These are phyloP conservation scores for Taxillus chinensis DNA, from an alignment of 164 flowering plant species.

Conservation along the genomic window DNA sequence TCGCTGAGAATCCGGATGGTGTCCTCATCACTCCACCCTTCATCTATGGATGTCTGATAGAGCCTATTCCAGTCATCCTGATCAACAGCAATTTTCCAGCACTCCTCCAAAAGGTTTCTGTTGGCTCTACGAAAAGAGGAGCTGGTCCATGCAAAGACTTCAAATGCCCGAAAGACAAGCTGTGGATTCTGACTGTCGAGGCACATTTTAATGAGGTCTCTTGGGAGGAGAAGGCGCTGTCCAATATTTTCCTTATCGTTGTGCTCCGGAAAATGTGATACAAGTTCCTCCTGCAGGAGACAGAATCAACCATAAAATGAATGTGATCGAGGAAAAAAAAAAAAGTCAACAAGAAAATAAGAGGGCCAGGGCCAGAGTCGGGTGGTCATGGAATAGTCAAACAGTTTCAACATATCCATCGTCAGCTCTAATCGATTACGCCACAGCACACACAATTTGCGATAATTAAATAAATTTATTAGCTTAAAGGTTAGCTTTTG, in stretches of 20 bases:
- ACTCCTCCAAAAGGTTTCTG: constrained; percentile 63
- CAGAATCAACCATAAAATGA: not conserved
- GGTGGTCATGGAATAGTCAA: no score
- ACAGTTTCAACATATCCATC: no score
- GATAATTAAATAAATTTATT: no score
- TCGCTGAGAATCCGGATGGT: constrained; percentile 29
- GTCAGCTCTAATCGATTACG: no score
- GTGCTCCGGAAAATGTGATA: constrained; percentile 25
- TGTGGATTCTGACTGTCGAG: constrained; percentile 36
- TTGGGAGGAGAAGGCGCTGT: constrained; percentile 49
- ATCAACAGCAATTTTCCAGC: constrained; percentile 81
- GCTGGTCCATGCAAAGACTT: constrained; percentile 92
- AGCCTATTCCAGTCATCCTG: constrained; percentile 72
- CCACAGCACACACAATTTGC: no score
- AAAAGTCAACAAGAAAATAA: no score
- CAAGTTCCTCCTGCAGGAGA: constrained; percentile 57
- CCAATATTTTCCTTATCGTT: constrained; percentile 33
- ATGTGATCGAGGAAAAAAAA: not conserved
- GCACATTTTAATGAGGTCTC: constrained; percentile 63
- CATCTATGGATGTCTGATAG: constrained; percentile 33
- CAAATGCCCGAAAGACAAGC: constrained; percentile 60
- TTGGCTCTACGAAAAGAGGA: constrained; percentile 53
- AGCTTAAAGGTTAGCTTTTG: no score
- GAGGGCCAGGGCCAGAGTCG: no score
- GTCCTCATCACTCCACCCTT: constrained; percentile 87